phyloP scores from a whole-genome alignment of 106 monocot genomes.

The Dioscorea dumetorum region DNA sequence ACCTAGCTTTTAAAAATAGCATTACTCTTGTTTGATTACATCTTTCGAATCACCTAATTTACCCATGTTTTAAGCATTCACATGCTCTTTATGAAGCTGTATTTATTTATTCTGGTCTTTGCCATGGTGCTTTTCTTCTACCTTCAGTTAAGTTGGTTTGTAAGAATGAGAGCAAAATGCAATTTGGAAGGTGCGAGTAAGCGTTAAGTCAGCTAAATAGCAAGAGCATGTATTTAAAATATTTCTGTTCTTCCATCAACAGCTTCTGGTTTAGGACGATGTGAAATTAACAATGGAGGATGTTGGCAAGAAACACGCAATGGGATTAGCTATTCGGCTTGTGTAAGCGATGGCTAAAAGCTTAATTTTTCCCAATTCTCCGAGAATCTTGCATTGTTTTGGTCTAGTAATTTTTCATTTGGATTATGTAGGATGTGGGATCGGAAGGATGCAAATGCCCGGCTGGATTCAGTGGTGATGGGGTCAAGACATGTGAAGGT shows the following conservation, averaged over 20 bases:
- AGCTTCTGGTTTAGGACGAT: conserved; percentile 89
- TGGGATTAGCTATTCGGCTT: conserved; percentile 65
- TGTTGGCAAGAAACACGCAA: conserved; percentile 71
- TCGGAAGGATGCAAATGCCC: conserved; percentile 87
- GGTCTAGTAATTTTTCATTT: not conserved
- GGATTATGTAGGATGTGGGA: conserved; percentile 35
- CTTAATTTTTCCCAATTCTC: not conserved
- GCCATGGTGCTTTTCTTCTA: too few relatives aligned
- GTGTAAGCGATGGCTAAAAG: conserved; percentile 36
- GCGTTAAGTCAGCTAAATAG: too few relatives aligned
- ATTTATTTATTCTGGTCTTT: too few relatives aligned
- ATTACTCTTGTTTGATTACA: not conserved
- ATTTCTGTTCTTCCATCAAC: not conserved
- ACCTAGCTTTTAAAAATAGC: too few relatives aligned
- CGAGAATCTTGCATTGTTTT: not conserved
- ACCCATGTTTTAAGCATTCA: too few relatives aligned
- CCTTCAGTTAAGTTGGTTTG: too few relatives aligned
- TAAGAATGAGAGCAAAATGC: too few relatives aligned
- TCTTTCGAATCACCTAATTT: not conserved
- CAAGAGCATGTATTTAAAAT: too few relatives aligned
- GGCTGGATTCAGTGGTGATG: conserved; percentile 85
- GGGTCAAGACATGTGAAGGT: conserved; percentile 79
- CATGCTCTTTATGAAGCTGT: too few relatives aligned
- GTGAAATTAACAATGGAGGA: conserved; percentile 93
- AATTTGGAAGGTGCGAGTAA: too few relatives aligned